Conservation (phyloP, 2,329 filamentous ascomycete species). For the Monosporascus sp. region DNA sequence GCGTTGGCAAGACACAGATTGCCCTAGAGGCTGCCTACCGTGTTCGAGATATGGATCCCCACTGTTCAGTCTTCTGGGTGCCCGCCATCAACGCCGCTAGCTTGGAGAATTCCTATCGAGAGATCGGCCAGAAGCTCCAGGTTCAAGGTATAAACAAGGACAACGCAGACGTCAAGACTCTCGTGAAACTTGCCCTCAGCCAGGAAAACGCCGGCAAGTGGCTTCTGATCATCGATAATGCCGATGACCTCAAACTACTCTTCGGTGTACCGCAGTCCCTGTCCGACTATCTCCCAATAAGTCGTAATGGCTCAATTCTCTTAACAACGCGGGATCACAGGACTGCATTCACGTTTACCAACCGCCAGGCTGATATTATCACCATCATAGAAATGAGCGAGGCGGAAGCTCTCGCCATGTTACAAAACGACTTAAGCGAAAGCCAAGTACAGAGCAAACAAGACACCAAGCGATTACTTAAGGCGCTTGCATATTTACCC, state of each 20-base stretch:
- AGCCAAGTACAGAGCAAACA: too few relatives aligned
- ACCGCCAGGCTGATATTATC: too few relatives aligned
- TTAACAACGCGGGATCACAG: too few relatives aligned
- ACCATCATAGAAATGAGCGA: too few relatives aligned
- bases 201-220: constrained; percentile 22
- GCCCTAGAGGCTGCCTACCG: constrained; percentile 30
- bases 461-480: too few relatives aligned
- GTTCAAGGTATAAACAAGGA: constrained; percentile 24
- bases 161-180: constrained; percentile 27
- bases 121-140: constrained; percentile 25
- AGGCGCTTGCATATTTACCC: too few relatives aligned
- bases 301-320: too few relatives aligned
- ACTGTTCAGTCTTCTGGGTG: constrained; percentile 39
- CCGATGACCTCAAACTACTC: constrained; percentile 31
- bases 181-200: constrained; percentile 30
- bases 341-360: too few relatives aligned
- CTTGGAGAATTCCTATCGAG: constrained; percentile 30
- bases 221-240: constrained; percentile 42
- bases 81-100: constrained; percentile 19
- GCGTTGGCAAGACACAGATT: constrained; percentile 35
- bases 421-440: too few relatives aligned
- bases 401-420: too few relatives aligned
- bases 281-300: too few relatives aligned
- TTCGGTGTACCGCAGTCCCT: constrained; percentile 4
- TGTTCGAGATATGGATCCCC: constrained; percentile 14